Conservation (phyloP, 2,329 filamentous ascomycete species). For the Rhynchosporium agropyri region DNA sequence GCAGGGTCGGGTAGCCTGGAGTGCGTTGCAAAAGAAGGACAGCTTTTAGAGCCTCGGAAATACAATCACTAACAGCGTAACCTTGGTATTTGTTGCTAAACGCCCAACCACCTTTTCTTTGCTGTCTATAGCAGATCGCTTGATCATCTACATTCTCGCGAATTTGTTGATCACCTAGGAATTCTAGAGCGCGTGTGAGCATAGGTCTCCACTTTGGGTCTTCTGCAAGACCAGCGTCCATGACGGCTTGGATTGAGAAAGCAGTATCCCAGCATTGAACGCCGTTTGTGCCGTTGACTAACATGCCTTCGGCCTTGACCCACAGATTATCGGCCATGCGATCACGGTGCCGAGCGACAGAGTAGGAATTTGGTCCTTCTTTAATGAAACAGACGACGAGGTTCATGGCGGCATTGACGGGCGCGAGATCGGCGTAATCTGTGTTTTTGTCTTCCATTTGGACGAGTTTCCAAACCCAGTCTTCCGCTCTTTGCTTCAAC, state of each 20-base stretch:
- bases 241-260: slow-evolving; percentile 81
- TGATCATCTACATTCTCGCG: slow-evolving; percentile 79
- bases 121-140: slow-evolving; percentile 82
- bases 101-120: slow-evolving; percentile 90
- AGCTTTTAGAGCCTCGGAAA: slow-evolving; percentile 86
- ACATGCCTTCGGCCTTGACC: slow-evolving; percentile 90
- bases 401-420: slow-evolving; percentile 90
- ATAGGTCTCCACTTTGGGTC: slow-evolving; percentile 80
- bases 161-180: slow-evolving; percentile 90
- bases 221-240: slow-evolving; percentile 76
- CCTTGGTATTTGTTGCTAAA: slow-evolving; percentile 93
- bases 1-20: slow-evolving; percentile 70
- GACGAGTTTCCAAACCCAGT: slow-evolving; percentile 80
- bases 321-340: slow-evolving; percentile 85
- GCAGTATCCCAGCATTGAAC: slow-evolving; percentile 97
- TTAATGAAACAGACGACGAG: slow-evolving; percentile 82
- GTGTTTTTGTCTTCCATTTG: slow-evolving; percentile 94
- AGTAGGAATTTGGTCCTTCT: slow-evolving; percentile 74
- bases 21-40: slow-evolving; percentile 82
- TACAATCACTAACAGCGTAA: slow-evolving; percentile 94
- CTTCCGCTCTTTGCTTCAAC: slow-evolving; percentile 72
- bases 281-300: slow-evolving; percentile 96
- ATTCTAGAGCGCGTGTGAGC: slow-evolving; percentile 79
- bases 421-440: slow-evolving; percentile 80
- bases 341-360: slow-evolving; percentile 76